Evolutionary conservation across 257 asterid genomes (phyloP).

Genomic region (Forsythia viridissima): DNA sequence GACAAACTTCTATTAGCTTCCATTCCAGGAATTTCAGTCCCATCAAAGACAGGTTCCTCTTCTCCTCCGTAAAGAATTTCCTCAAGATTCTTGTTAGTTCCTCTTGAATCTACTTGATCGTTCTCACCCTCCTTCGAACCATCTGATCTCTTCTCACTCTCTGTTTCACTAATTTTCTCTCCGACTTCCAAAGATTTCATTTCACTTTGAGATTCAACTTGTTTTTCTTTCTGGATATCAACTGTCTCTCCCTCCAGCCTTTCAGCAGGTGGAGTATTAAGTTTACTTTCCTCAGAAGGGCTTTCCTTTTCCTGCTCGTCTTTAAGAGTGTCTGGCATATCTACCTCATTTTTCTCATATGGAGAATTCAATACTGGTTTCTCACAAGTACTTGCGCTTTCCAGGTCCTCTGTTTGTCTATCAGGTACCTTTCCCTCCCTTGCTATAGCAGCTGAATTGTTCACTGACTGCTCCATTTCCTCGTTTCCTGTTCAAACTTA

Average conservation of each 20-base stretch:
- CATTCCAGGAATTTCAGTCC: conserved; percentile 58
- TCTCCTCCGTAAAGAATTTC: conserved; percentile 48
- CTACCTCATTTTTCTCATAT: conserved; percentile 16
- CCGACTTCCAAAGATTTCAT: conserved; percentile 24
- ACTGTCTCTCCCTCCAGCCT: conserved; percentile 27
- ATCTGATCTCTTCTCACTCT: conserved; percentile 19
- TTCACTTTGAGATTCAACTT: conserved; percentile 20
- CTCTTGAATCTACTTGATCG: conserved; percentile 19
- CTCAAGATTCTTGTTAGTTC: conserved; percentile 29
- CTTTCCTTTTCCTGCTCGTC: conserved; percentile 26
- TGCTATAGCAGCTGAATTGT: conserved; percentile 19
- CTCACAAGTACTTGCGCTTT: conserved; percentile 25
- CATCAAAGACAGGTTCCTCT: conserved; percentile 73
- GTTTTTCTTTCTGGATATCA: conserved; percentile 29
- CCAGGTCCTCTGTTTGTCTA: conserved; percentile 22
- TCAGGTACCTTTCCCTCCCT: conserved; percentile 25
- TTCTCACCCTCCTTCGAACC: conserved; percentile 17
- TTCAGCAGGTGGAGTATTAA: conserved; percentile 26
- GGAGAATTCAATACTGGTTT: conserved; percentile 15
- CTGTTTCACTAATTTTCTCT: conserved; percentile 32
- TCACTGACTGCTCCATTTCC: conserved; percentile 16
- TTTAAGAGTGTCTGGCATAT: conserved; percentile 11
- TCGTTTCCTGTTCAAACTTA: conserved; percentile 13
- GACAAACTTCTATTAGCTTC: conserved; percentile 45
- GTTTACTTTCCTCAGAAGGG: conserved; percentile 25